Evolutionary conservation across 768 basidiomycete species (phyloP).

Genomic region (Aureoboletus auriporus): DNA sequence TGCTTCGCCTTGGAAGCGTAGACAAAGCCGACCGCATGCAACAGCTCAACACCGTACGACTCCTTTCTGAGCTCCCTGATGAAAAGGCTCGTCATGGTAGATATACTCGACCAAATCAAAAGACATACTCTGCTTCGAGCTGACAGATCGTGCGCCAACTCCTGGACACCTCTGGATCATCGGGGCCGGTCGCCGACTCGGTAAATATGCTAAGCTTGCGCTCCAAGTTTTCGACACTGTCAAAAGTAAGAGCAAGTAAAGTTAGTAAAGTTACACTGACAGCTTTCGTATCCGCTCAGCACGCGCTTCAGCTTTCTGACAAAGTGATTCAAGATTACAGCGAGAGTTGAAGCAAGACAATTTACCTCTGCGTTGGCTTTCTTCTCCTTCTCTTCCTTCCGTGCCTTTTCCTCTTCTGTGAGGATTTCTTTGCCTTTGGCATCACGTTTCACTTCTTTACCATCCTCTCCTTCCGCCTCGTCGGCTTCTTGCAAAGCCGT

Average conservation of each 20-base stretch:
- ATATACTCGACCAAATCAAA: background rate
- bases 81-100: conserved; percentile 3
- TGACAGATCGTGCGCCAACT: conserved; percentile 78
- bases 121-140: conserved; percentile 75
- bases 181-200: conserved; percentile 70
- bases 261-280: conserved; percentile 11
- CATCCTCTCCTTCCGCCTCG: conserved; percentile 52
- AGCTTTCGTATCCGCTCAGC: conserved; percentile 73
- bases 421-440: conserved; percentile 52
- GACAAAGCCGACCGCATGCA: conserved; percentile 84
- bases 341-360: conserved; percentile 1
- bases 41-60: conserved; percentile 81
- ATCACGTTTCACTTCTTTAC: conserved; percentile 42
- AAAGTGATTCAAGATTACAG: conserved; percentile 8
- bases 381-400: conserved; percentile 68
- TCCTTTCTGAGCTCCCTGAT: conserved; percentile 76
- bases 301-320: conserved; percentile 75
- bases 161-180: conserved; percentile 62
- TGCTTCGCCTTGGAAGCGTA: conserved; percentile 83
- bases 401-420: conserved; percentile 68
- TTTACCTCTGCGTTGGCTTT: conserved; percentile 65
- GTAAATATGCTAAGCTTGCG: conserved; percentile 85
- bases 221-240: conserved; percentile 62
- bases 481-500: conserved; percentile 85
- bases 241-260: conserved; percentile 2